These are phyloP conservation scores for Russula earlei DNA, from an alignment of 768 basidiomycete species.

Conservation along the genomic window DNA sequence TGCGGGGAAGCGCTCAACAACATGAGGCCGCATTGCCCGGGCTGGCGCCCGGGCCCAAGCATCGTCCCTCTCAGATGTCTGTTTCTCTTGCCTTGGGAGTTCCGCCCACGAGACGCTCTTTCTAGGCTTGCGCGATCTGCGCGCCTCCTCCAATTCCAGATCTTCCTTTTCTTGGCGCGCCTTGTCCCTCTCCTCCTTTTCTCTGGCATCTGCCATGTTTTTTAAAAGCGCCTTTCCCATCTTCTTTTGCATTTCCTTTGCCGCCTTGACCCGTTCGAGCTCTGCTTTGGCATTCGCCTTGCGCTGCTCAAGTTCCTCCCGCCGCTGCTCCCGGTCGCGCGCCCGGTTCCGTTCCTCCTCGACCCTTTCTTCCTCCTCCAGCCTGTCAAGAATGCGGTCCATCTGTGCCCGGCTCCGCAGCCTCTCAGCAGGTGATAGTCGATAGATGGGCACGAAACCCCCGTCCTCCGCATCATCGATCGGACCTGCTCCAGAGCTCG, in stretches of 20 bases:
- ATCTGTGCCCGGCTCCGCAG: conserved; percentile 48
- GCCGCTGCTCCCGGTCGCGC: conserved; percentile 33
- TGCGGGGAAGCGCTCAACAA: conserved; percentile 52
- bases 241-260: conserved; percentile 56
- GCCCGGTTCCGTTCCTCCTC: conserved; percentile 35
- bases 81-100: conserved; percentile 24
- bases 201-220: conserved; percentile 34
- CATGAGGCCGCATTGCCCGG: conserved; percentile 46
- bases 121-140: conserved; percentile 32
- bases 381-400: conserved; percentile 51
- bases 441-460: conserved; percentile 37
- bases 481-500: not conserved
- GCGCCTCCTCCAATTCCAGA: conserved; percentile 23
- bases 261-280: conserved; percentile 30
- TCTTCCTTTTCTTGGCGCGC: conserved; percentile 27
- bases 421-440: conserved; percentile 37
- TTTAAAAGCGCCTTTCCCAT: conserved; percentile 63
- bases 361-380: conserved; percentile 60
- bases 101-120: conserved; percentile 64
- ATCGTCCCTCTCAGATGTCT: conserved; percentile 41
- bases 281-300: conserved; percentile 39
- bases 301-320: conserved; percentile 42
- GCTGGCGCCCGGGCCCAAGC: conserved; percentile 40
- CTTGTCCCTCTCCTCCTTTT: conserved; percentile 30
- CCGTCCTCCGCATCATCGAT: conserved; percentile 31